A percentile compares a stretch with the other conserved stretches of the same genome.
These are phyloP conservation scores for Rhodotorula sp. DNA, from an alignment of 1,284 basidiomycete species.

Conservation along the genomic window DNA sequence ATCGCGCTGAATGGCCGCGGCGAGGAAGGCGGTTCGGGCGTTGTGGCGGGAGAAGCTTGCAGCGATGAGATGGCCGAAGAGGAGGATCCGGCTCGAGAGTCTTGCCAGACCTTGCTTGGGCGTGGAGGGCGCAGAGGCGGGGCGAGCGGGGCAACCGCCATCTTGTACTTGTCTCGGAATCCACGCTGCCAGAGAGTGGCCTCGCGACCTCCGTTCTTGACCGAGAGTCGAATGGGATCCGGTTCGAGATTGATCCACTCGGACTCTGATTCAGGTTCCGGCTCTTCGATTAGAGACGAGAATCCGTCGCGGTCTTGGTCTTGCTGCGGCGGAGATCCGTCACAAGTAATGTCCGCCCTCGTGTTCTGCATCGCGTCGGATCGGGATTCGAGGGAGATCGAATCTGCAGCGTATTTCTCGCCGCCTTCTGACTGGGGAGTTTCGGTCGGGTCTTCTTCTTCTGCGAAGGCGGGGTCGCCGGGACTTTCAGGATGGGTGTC, in stretches of 20 bases:
- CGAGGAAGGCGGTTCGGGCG: slow-evolving; percentile 19
- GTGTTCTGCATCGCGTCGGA: too few species aligned
- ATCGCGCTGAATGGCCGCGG: slow-evolving; percentile 11
- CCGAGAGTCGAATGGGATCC: neutral
- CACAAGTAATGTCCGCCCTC: too few species aligned
- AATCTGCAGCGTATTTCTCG: too few species aligned
- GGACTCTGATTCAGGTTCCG: slow-evolving; percentile 2
- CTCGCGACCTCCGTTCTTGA: slow-evolving; percentile 46
- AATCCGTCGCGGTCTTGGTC: too few species aligned
- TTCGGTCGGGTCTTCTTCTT: too few species aligned
- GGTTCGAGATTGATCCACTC: slow-evolving; percentile 49
- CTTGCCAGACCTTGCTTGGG: neutral
- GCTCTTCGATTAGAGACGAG: too few species aligned
- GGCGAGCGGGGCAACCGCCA: slow-evolving; percentile 21
- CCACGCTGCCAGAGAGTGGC: slow-evolving; percentile 48
- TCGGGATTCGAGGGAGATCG: too few species aligned
- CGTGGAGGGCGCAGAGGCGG: slow-evolving; percentile 10
- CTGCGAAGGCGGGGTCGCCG: too few species aligned
- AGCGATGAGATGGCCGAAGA: slow-evolving; percentile 18
- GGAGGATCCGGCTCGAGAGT: slow-evolving; percentile 13
- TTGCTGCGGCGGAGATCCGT: too few species aligned
- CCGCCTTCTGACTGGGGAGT: too few species aligned
- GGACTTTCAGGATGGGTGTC: too few species aligned
- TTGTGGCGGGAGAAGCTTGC: neutral
- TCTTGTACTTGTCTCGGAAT: slow-evolving; percentile 45